Percentiles rank a stretch among this genome's conserved stretches.
phyloP scores from a whole-genome alignment of 257 asterid genomes.

The Linderniella brevidens region DNA sequence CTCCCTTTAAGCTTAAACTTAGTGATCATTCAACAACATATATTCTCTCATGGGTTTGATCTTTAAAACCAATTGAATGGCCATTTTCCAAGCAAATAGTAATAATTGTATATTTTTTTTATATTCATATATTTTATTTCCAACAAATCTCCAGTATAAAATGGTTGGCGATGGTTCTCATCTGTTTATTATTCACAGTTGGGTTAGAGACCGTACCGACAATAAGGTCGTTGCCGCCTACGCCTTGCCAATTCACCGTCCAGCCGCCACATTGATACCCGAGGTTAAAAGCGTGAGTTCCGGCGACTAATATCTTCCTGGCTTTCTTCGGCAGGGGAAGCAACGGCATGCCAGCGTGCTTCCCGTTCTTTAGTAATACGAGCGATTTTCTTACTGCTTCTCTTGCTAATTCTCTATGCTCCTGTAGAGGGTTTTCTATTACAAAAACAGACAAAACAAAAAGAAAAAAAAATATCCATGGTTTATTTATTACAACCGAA shows the following conservation, averaged over 20 bases:
- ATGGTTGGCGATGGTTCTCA: too few relatives aligned
- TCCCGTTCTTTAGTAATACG: conserved; percentile 69
- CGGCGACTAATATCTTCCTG: conserved; percentile 52
- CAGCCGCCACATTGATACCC: conserved; percentile 93
- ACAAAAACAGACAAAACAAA: background rate
- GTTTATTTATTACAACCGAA: background rate
- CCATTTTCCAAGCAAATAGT: too few relatives aligned
- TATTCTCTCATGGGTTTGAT: too few relatives aligned
- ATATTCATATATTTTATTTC: background rate
- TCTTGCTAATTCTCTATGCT: conserved; percentile 79
- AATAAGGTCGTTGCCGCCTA: conserved; percentile 47
- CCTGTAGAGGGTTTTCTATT: conserved; percentile 20
- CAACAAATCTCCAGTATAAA: too few relatives aligned
- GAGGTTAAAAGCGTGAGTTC: conserved; percentile 69
- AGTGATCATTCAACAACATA: too few relatives aligned
- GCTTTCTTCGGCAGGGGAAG: conserved; percentile 76
- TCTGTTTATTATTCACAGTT: background rate
- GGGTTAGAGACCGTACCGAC: too few relatives aligned
- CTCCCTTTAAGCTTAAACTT: too few relatives aligned
- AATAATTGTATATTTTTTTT: too few relatives aligned
- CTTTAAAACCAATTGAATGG: too few relatives aligned
- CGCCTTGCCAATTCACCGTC: conserved; percentile 85
- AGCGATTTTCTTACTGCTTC: conserved; percentile 84
- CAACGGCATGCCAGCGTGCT: conserved; percentile 22
- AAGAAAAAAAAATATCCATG: background rate